These are phyloP conservation scores for Solanum rostratum DNA, from an alignment of 257 asterid species.

Conservation along the genomic window DNA sequence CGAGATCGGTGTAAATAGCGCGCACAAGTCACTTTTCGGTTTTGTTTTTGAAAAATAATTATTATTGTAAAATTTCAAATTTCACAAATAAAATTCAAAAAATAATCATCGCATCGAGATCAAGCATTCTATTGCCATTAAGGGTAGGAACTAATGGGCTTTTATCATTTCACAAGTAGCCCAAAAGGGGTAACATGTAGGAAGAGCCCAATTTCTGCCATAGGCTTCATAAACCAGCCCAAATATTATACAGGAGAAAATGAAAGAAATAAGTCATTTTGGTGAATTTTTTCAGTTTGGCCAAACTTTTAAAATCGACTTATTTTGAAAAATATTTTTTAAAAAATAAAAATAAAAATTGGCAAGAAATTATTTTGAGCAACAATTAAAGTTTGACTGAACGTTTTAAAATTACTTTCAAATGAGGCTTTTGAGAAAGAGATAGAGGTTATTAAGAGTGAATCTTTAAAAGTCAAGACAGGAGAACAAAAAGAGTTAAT, in stretches of 20 bases:
- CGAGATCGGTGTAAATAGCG: not conserved
- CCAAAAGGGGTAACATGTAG: not conserved
- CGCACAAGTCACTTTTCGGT: not conserved
- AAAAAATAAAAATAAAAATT: no score
- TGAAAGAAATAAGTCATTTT: not conserved
- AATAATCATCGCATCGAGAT: not conserved
- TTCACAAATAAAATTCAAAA: not conserved
- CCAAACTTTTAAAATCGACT: not conserved
- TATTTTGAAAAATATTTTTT: not conserved
- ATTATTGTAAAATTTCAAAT: not conserved
- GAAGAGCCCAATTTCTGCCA: not conserved
- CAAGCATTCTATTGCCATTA: not conserved
- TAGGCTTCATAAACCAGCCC: not conserved
- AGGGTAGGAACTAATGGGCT: not conserved
- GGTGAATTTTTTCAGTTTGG: not conserved
- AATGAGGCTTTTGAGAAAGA: not conserved
- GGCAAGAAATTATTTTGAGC: not conserved
- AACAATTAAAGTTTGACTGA: not conserved
- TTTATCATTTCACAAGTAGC: not conserved
- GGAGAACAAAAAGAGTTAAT: no score
- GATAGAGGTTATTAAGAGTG: no score
- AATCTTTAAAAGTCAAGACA: not conserved
- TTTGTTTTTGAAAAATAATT: not conserved
- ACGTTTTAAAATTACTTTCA: not conserved
- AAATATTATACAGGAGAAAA: not conserved